Evolutionary conservation across 306 rosid species (phyloP).

Genomic region (Pachyrhizus erosus): DNA sequence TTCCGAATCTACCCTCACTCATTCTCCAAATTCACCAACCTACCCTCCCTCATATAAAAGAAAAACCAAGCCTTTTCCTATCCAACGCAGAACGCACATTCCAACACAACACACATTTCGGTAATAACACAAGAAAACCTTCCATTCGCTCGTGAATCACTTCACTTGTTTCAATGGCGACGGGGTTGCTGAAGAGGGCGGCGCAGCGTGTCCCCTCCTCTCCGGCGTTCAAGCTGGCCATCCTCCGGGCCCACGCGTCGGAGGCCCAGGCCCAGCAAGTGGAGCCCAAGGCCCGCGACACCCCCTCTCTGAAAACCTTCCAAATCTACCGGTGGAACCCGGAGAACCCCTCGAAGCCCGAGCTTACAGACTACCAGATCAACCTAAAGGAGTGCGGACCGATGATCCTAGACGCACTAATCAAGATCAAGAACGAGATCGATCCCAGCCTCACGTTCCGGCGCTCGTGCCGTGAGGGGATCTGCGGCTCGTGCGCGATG

Average conservation of each 20-base stretch:
- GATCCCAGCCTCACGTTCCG: constrained; percentile 88
- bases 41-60: too few species aligned
- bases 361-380: constrained; percentile 74
- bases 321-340: constrained; percentile 98
- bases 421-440: constrained; percentile 92
- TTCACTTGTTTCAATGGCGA: constrained; percentile 54
- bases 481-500: constrained; percentile 99
- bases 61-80: too few species aligned
- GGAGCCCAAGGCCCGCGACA: constrained; percentile 48
- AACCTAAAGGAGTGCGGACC: constrained; percentile 97
- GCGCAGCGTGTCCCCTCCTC: constrained; percentile 52
- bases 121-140: too few species aligned
- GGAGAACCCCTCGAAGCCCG: constrained; percentile 74
- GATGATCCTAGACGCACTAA: constrained; percentile 94
- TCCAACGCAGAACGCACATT: too few species aligned
- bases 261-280: constrained; percentile 67
- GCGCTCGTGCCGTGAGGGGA: constrained; percentile 93
- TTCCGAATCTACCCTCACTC: too few species aligned
- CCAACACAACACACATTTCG: too few species aligned
- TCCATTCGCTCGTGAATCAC: too few species aligned
- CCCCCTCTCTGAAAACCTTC: constrained; percentile 62
- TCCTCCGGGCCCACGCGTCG: constrained; percentile 65
- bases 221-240: constrained; percentile 44
- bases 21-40: too few species aligned
- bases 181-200: constrained; percentile 59